Conservation (phyloP, 176 grass and related monocot genomes). For the Zoysia japonica region DNA sequence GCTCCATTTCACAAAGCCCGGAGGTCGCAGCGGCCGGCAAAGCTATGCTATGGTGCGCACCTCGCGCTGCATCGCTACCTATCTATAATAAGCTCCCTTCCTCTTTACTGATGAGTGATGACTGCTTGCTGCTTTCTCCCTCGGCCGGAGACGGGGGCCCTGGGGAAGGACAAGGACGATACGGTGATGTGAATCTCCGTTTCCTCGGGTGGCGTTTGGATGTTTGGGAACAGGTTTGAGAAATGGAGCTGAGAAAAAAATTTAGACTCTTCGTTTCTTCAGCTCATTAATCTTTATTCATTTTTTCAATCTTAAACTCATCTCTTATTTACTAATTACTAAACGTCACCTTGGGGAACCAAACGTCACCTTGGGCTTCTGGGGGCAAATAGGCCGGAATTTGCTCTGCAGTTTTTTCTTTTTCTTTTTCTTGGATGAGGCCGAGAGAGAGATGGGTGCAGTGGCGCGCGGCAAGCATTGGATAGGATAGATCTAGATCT, state of each 20-base stretch:
- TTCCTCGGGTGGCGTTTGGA: slow-evolving; percentile 1
- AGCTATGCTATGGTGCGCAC: slow-evolving; percentile 41
- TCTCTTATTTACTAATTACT: too few species aligned
- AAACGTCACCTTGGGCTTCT: too few species aligned
- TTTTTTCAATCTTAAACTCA: too few species aligned
- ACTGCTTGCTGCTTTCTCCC: neutral
- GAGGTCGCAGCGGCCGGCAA: slow-evolving; percentile 30
- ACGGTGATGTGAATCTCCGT: neutral
- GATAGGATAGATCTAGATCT: slow-evolving; percentile 55
- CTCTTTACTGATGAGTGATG: neutral
- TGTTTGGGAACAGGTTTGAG: too few species aligned
- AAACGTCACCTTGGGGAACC: too few species aligned
- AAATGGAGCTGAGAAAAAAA: too few species aligned
- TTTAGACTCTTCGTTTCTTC: too few species aligned
- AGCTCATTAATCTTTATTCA: too few species aligned
- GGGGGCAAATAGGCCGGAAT: neutral
- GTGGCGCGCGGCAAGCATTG: too few species aligned
- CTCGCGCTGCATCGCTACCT: slow-evolving; percentile 47
- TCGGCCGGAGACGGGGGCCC: neutral
- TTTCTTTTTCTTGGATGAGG: slow-evolving; percentile 25
- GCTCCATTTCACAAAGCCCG: slow-evolving; percentile 38
- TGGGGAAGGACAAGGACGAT: neutral
- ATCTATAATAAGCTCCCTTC: slow-evolving; percentile 27
- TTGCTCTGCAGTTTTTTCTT: neutral
- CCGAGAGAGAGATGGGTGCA: neutral